Evolutionary conservation across 257 asterid species (phyloP).

Genomic region (Solanum tarapatanum): DNA sequence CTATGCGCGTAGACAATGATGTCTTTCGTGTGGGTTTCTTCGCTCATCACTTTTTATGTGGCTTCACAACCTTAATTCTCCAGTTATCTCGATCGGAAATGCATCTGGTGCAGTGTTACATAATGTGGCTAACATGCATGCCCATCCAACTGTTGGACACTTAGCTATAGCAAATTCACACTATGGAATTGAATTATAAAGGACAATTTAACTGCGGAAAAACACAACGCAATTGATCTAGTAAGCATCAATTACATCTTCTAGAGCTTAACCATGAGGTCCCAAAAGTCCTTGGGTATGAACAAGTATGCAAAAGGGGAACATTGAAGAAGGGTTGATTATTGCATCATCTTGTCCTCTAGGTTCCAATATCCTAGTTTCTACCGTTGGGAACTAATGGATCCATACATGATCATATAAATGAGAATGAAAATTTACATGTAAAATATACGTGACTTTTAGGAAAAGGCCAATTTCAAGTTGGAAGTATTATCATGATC

Average conservation of each 20-base stretch:
- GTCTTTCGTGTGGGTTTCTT: background rate
- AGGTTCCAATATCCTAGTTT: background rate
- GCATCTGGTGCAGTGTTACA: background rate
- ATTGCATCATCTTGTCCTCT: background rate
- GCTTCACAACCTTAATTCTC: background rate
- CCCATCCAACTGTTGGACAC: background rate
- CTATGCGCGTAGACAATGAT: background rate
- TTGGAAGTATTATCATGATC: background rate
- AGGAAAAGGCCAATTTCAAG: background rate
- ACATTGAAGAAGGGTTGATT: background rate
- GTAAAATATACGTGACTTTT: background rate
- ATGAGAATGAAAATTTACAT: background rate
- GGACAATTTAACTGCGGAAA: background rate
- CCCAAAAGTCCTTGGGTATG: background rate
- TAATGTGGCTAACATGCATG: background rate
- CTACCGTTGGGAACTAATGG: background rate
- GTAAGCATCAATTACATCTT: background rate
- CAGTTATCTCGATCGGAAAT: background rate
- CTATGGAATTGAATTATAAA: background rate
- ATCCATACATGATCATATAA: background rate
- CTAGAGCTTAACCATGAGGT: background rate
- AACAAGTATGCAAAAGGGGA: background rate
- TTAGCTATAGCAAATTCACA: background rate
- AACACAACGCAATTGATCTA: background rate
- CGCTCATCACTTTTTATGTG: background rate